Evolutionary conservation across 768 basidiomycete species (phyloP).

Genomic region (Phaffia tasmanica): DNA sequence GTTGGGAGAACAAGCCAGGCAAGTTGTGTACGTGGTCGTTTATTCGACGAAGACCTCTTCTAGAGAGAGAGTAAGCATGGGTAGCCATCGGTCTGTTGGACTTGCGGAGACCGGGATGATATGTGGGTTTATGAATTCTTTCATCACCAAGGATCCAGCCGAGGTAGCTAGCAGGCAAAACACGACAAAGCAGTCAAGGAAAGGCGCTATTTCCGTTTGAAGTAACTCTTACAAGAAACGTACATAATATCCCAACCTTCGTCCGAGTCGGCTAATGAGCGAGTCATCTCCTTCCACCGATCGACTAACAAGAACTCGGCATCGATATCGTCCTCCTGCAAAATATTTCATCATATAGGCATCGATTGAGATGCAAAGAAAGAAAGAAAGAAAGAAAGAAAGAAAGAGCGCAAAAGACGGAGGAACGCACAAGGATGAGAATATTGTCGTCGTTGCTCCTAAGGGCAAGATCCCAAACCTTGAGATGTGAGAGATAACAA

Average conservation of each 20-base stretch:
- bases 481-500: conserved; percentile 12
- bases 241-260: conserved; percentile 20
- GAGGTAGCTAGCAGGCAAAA: neutral
- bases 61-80: conserved; percentile 15
- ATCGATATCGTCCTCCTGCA: conserved; percentile 16
- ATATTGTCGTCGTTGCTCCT: neutral
- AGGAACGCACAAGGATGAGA: conserved; percentile 2
- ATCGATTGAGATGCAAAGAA: no score
- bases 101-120: conserved; percentile 4
- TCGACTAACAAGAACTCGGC: conserved; percentile 1
- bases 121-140: neutral
- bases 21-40: neutral
- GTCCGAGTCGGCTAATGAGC: neutral
- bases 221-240: no score
- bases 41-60: conserved; percentile 1
- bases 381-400: no score
- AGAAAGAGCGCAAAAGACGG: no score
- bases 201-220: no score
- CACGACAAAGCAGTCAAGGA: no score
- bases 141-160: conserved; percentile 7
- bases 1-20: neutral
- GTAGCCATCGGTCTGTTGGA: neutral
- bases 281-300: conserved; percentile 11
- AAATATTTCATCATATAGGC: neutral
- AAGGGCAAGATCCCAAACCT: neutral